phyloP scores from a whole-genome alignment of 441 rosid genomes.

The Adansonia madagascariensis region DNA sequence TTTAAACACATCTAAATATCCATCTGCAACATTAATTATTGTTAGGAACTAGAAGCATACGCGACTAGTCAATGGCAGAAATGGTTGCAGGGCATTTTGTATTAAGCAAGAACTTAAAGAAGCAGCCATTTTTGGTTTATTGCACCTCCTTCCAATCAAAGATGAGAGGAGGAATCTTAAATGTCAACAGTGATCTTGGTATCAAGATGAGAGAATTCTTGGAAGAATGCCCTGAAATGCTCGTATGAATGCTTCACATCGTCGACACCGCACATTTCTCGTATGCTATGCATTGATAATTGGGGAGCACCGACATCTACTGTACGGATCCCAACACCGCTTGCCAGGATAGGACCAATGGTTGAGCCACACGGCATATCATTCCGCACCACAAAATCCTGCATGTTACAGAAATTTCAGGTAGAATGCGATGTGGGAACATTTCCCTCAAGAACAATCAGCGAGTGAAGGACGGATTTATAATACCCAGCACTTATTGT shows the following conservation, averaged over 20 bases:
- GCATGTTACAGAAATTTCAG: constrained; percentile 21
- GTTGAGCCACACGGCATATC: constrained; percentile 97
- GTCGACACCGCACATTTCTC: constrained; percentile 95
- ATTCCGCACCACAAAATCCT: constrained; percentile 98
- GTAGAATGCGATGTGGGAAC: neutral
- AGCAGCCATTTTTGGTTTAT: neutral
- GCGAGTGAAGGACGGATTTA: neutral
- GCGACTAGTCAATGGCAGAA: neutral
- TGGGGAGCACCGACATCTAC: constrained; percentile 98
- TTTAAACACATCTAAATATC: too few relatives aligned
- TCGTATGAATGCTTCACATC: constrained; percentile 78
- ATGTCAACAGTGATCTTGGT: constrained; percentile 65
- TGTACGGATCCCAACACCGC: constrained; percentile 92
- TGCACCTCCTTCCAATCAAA: neutral
- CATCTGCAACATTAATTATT: too few relatives aligned
- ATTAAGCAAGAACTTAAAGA: neutral
- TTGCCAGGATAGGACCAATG: constrained; percentile 93
- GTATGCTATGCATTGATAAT: constrained; percentile 94
- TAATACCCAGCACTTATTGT: neutral
- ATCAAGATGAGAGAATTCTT: constrained; percentile 68
- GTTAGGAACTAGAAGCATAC: too few relatives aligned
- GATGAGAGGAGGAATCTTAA: constrained; percentile 31
- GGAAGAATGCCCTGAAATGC: constrained; percentile 92
- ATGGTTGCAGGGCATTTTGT: neutral
- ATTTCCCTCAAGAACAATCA: too few relatives aligned